phyloP scores from a whole-genome alignment of 2,329 filamentous ascomycete species.

The Trichoderma polysporum region DNA sequence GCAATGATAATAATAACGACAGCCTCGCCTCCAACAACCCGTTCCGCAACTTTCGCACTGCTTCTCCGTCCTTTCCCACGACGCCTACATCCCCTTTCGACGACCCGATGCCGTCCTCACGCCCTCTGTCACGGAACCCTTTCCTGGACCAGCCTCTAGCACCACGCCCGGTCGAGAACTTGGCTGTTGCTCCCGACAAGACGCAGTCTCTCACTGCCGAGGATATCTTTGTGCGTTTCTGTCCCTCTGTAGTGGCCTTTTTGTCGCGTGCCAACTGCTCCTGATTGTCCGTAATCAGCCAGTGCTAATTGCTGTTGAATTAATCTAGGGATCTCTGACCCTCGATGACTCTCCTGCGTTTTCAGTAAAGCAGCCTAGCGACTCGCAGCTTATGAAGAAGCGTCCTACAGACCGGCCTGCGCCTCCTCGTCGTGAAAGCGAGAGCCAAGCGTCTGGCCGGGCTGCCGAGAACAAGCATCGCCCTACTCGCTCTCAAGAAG shows the following conservation, averaged over 20 bases:
- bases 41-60: conserved; percentile 67
- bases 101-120: conserved; percentile 50
- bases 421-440: conserved; percentile 31
- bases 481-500: conserved; percentile 65
- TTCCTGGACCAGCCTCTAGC: conserved; percentile 62
- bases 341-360: conserved; percentile 57
- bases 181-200: conserved; percentile 49
- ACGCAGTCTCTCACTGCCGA: conserved; percentile 56
- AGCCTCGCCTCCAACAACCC: conserved; percentile 76
- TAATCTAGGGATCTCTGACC: conserved; percentile 63
- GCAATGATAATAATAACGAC: conserved; percentile 23
- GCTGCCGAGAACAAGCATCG: conserved; percentile 48
- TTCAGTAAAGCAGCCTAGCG: conserved; percentile 36
- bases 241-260: background rate
- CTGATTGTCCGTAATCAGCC: background rate
- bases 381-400: conserved; percentile 38
- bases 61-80: conserved; percentile 51
- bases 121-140: conserved; percentile 71
- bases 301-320: conserved; percentile 23
- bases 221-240: conserved; percentile 71
- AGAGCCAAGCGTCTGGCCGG: conserved; percentile 50
- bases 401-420: conserved; percentile 35
- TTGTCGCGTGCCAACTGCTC: background rate
- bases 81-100: conserved; percentile 59
- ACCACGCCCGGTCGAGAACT: conserved; percentile 46